Conservation (phyloP, 2,329 filamentous ascomycete genomes). For the Coniella lustricola region DNA sequence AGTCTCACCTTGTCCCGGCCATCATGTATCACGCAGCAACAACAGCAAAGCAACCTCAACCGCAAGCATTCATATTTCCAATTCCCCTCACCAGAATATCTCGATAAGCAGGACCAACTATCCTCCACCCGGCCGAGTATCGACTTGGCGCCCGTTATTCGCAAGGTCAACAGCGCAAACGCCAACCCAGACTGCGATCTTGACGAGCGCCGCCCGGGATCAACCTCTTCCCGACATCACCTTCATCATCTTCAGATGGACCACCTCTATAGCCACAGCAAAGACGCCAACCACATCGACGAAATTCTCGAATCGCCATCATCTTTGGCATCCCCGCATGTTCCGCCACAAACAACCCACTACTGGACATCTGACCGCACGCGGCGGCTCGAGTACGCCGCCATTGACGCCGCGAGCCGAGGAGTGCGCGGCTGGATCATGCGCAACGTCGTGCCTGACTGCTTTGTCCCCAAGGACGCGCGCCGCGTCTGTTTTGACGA, state of each 20-base stretch:
- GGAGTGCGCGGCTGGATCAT: conserved; percentile 56
- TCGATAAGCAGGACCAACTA: conserved; percentile 9
- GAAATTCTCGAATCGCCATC: conserved; percentile 14
- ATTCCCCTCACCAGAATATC: conserved; percentile 12
- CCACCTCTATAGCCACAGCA: conserved; percentile 26
- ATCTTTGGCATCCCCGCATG: conserved; percentile 26
- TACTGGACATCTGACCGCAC: conserved; percentile 63
- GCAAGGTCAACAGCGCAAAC: conserved; percentile 14
- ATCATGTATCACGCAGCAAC: conserved; percentile 19
- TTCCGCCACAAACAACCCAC: conserved; percentile 52
- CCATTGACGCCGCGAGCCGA: conserved; percentile 55
- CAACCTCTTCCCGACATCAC: conserved; percentile 30
- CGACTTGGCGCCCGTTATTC: conserved; percentile 10
- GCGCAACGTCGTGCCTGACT: conserved; percentile 52
- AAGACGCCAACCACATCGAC: conserved; percentile 6
- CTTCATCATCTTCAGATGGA: conserved; percentile 20
- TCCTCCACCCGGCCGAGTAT: conserved; percentile 1
- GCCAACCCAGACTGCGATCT: background rate
- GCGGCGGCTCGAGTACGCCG: conserved; percentile 56
- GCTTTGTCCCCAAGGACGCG: conserved; percentile 45
- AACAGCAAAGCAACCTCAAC: conserved; percentile 20
- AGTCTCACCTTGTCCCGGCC: conserved; percentile 22
- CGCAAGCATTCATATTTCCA: conserved; percentile 37
- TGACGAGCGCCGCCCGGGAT: background rate
- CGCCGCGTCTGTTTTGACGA: conserved; percentile 52